Conservation (phyloP, 352 stramenopile genomes). For the Phytopythium boreale region DNA sequence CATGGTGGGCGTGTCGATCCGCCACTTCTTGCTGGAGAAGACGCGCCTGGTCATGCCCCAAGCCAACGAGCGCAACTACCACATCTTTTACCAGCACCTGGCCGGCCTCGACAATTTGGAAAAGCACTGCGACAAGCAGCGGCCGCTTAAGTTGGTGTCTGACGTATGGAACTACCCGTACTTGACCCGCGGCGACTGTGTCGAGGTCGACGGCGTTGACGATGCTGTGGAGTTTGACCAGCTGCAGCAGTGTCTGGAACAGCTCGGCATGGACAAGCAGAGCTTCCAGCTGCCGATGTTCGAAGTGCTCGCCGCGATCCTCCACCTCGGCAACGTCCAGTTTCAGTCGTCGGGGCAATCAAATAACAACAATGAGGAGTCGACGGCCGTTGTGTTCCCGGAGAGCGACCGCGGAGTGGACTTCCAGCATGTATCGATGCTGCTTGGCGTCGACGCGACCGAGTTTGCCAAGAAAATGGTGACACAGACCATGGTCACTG, state of each 20-base stretch:
- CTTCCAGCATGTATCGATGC: slow-evolving; percentile 48
- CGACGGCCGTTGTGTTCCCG: slow-evolving; percentile 43
- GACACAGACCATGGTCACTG: slow-evolving; percentile 78
- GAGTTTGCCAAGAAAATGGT: slow-evolving; percentile 83
- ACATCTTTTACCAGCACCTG: slow-evolving; percentile 82
- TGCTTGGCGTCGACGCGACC: slow-evolving; percentile 47
- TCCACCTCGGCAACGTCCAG: slow-evolving; percentile 69
- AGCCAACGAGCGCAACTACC: slow-evolving; percentile 76
- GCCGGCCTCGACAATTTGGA: slow-evolving; percentile 36
- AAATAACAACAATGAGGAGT: slow-evolving; percentile 29
- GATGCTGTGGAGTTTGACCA: slow-evolving; percentile 72
- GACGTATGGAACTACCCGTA: slow-evolving; percentile 76
- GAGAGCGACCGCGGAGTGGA: slow-evolving; percentile 51
- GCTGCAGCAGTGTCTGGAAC: slow-evolving; percentile 53
- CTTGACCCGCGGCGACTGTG: slow-evolving; percentile 66
- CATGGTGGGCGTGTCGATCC: slow-evolving; percentile 75
- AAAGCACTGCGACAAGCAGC: slow-evolving; percentile 14
- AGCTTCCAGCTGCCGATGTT: slow-evolving; percentile 71
- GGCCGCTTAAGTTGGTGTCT: slow-evolving; percentile 24
- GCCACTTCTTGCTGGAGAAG: slow-evolving; percentile 81
- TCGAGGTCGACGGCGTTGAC: slow-evolving; percentile 73
- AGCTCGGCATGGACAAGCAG: slow-evolving; percentile 64
- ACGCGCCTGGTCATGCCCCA: slow-evolving; percentile 67
- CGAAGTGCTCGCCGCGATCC: slow-evolving; percentile 62
- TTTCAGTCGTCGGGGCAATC: slow-evolving; percentile 26